Evolutionary conservation across 2,329 filamentous ascomycete genomes (phyloP), one percentile per base, ranked within the genome.

Genomic region (Erysiphe neolycopersici): DNA sequence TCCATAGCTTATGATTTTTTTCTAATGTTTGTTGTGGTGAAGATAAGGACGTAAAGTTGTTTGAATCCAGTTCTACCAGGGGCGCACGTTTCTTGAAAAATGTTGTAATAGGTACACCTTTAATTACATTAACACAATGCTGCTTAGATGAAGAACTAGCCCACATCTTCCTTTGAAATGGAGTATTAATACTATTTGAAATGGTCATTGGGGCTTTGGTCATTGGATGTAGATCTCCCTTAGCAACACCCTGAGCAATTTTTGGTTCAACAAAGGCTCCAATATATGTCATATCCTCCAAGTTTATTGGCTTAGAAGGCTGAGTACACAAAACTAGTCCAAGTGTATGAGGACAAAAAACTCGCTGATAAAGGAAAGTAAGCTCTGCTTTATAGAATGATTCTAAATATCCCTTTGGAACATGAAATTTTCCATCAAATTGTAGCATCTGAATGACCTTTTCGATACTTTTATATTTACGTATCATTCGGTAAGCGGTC

Each of bases 331-430:
- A 75, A 36, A 93, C 79, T 38, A 95, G 60, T 47, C 73, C 63
- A 46, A 76, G 66, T 37, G 69, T 66, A 33, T 66, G 63, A 0
- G 87, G 84, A 56, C 87, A 95, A 58, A 81, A 98, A 3, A 95
- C 87, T 61, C 89, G 80, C 61, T 94, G 89, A 54, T 95, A 80
- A 16, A 94, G 62, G 54, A 98, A 98, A 0, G 89, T 95, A 51
- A 81, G 64, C 59, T 98, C 89, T 0, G 89, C 89, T 56, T 87
- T 76, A 47, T 73, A 70, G 57, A 95, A 98, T 17, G 71, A 66
- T 8, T 79, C 73, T 26, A 89, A 62, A 56, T 95, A 98, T 48
- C 79, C 77, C 35, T 75, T 64, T 0, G 89, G 85, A 10, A 98
- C 69, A 43, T 71, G 71, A 52, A 75, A 77, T 57, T 92, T 85